These are phyloP conservation scores for Spathaspora gorwiae DNA, from an alignment of 805 yeast genomes.

Conservation along the genomic window DNA sequence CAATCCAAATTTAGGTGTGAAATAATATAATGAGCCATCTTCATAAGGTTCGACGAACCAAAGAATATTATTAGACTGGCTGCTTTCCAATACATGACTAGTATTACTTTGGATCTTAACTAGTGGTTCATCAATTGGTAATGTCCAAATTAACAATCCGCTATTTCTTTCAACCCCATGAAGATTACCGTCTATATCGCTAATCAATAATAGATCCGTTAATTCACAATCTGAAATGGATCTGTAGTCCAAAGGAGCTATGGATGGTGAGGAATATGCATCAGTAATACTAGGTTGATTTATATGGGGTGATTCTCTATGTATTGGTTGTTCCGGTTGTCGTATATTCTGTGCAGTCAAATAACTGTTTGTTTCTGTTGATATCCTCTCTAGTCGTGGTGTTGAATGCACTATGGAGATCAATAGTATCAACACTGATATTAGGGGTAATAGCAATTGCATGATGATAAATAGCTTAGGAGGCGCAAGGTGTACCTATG, in stretches of 20 bases:
- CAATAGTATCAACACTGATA: neutral
- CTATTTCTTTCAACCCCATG: conserved; percentile 74
- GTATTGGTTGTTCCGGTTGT: neutral
- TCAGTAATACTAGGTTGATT: neutral
- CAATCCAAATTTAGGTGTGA: conserved; percentile 68
- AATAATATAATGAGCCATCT: conserved; percentile 80
- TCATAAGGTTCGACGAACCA: conserved; percentile 92
- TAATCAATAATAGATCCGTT: conserved; percentile 58
- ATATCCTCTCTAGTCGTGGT: conserved; percentile 20
- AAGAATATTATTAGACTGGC: conserved; percentile 28
- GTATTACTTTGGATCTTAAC: conserved; percentile 39
- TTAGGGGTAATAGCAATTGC: neutral
- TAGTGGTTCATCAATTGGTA: conserved; percentile 61
- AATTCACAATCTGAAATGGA: conserved; percentile 45
- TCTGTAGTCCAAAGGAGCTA: conserved; percentile 34
- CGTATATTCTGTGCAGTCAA: conserved; percentile 4
- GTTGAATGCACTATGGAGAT: conserved; percentile 9
- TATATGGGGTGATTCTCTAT: neutral
- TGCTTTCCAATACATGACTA: neutral
- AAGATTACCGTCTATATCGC: conserved; percentile 83
- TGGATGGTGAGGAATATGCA: conserved; percentile 8
- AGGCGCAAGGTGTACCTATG: no score
- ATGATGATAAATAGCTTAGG: neutral
- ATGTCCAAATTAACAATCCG: conserved; percentile 75
- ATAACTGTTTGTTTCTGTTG: conserved; percentile 5